Base-by-base conservation (phyloP, 805 yeast genomes). In the Zygosaccharomyces rouxii region DNA sequence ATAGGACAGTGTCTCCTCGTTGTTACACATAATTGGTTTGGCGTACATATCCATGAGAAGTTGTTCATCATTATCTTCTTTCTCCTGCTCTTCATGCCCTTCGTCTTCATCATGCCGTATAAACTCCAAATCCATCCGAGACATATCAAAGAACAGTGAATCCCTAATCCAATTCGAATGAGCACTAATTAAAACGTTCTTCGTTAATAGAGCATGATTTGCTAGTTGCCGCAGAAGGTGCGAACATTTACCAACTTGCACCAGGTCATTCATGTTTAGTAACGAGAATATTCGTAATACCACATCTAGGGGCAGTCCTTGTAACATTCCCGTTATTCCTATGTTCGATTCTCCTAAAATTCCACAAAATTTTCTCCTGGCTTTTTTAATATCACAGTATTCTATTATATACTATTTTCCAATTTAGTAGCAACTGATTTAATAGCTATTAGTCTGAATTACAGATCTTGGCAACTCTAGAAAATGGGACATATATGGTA, bases 281-380 rank as follows among this genome's bases (percentile, higher is more conserved):
- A 51, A 48, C 13, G 60, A 54, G 10, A 63, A 43, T 29, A 64
- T 54, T 33, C 52, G 55, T 43, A 62, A 52, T 29, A 64, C 31
- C 3, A 63, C 53, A 37, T 57, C 55, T 35, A 64, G 41, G 4
- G 67, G 66, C 21, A 64, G 50, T 38, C 56, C 55, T 18, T 46
- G 48, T 37, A 57, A 40, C 35, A 57, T 53, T 18, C 14, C 37
- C 35, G 9, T 38, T 38, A 4, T 29, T 25, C n/a, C n/a, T n/a
- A 4, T 38, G 21, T n/a, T 19, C 30, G 30, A 23, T 38, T 13
- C 30, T 23, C 35, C 13, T 19, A 14, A 18, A 16, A 13, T 14
- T 23, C n/a, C 30, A 41, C 44, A 21, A 30, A 23, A 22, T 13
- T 31, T 28, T 22, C 11, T 4, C 14, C 31, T 40, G 30, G 43